A percentile compares a stretch with the other conserved stretches of the same genome.
These are phyloP conservation scores for Hylodesmum podocarpum DNA, from an alignment of 306 rosid species.

Conservation along the genomic window DNA sequence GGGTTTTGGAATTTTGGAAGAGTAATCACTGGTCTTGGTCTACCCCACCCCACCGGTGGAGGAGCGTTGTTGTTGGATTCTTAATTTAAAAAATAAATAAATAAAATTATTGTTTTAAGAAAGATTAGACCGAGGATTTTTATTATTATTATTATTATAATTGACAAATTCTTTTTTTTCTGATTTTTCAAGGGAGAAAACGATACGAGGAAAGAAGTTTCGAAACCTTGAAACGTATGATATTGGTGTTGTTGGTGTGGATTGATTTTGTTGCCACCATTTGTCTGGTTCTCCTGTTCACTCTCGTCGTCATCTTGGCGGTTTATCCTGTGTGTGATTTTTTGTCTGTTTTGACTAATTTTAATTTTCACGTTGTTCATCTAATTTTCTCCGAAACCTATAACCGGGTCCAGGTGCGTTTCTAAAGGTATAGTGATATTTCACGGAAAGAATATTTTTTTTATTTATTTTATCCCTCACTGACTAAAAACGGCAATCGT, in stretches of 20 bases:
- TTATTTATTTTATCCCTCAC: neutral
- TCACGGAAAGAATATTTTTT: neutral
- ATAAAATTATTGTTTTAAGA: neutral
- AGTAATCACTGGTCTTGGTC: constrained; percentile 24
- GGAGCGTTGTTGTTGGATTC: constrained; percentile 33
- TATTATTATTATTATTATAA: neutral
- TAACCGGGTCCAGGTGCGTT: neutral
- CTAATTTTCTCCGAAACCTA: neutral
- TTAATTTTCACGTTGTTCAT: neutral
- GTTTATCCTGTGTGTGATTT: neutral
- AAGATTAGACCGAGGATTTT: neutral
- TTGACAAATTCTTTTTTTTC: constrained; percentile 14
- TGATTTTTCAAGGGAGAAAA: neutral
- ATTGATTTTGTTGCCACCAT: constrained; percentile 1
- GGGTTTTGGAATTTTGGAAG: constrained; percentile 19
- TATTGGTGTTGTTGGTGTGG: neutral
- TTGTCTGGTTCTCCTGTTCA: neutral
- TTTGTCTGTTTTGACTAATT: neutral
- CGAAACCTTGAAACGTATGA: neutral
- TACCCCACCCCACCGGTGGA: constrained; percentile 33
- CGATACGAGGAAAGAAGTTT: constrained; percentile 10
- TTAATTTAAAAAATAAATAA: too few relatives aligned
- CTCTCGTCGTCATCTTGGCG: constrained; percentile 19
- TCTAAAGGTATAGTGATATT: neutral
- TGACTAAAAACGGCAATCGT: neutral